Base-by-base conservation (phyloP, 164 flowering plant species). In the Vitis amurensis region DNA sequence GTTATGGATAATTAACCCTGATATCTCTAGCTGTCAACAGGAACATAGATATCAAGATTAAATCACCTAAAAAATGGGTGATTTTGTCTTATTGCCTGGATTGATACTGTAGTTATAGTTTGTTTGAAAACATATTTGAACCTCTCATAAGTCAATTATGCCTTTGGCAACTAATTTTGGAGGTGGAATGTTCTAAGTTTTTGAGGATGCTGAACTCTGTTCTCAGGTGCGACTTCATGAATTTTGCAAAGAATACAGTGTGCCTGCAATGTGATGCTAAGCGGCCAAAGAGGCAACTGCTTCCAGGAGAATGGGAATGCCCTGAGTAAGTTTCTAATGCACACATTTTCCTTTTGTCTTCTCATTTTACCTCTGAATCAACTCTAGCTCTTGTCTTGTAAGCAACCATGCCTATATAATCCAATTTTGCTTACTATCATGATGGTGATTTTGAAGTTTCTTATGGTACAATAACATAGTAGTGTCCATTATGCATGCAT, bases 281-380 rank as follows among this genome's bases (percentile, higher is more conserved):
- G 77, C 89, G 97, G 62, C 99, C 99, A 9, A 93, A 96, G 84
- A 84, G 98, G 68, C 88, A 93, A 76, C 78, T 93, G 77, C 98
- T 93, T 84, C 99, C 98, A 49, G 99, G 99, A 76, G 99, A 96
- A 82, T 96, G 99, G 99, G 99, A 96, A 79, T 95, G 99, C 76
- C 97, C 99, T 2, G 83, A 84, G 98, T 95, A 87, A 68, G 97
- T 84, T 74, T 70, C 60, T 27, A 6, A 15, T 67, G 44, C 61
- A 58, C 62, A 3, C 15, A 14, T 47, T 16, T 30, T 50, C 60
- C 50, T 30, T 47, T 44, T 55, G 1, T 64, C 14, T 51, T 11
- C 16, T 66, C 68, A 8, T 30, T 50, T 49, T 14, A 17, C 23
- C 47, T 12, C 58, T 14, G 44, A 23, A 51, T 5, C 27, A 16